These are phyloP conservation scores for Taiwanofungus camphoratus DNA, from an alignment of 1,284 basidiomycete species.

Conservation along the genomic window DNA sequence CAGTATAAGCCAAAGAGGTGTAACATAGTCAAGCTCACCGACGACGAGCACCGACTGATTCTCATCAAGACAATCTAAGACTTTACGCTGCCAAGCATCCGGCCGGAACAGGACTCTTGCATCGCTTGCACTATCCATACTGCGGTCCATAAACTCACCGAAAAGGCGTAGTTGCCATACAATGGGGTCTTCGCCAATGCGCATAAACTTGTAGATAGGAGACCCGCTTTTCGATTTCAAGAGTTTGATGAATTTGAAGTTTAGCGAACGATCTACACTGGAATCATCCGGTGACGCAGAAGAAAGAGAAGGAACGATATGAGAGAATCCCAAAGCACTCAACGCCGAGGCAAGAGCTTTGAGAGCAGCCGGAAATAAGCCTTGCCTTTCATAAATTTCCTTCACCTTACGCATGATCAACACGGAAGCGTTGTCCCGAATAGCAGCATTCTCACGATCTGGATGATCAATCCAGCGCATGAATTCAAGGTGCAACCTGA, in stretches of 20 bases:
- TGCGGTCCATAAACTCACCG: conserved; percentile 67
- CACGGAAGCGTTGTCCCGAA: conserved; percentile 41
- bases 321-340: conserved; percentile 39
- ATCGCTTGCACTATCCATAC: conserved; percentile 57
- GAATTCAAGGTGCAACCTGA: conserved; percentile 46
- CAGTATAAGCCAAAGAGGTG: background rate
- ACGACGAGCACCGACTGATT: conserved; percentile 59
- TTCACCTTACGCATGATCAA: conserved; percentile 41
- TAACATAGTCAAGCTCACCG: conserved; percentile 34
- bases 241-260: conserved; percentile 55
- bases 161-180: conserved; percentile 65
- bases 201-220: conserved; percentile 47
- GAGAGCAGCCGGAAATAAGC: conserved; percentile 33
- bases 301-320: conserved; percentile 5
- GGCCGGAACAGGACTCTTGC: conserved; percentile 56
- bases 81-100: conserved; percentile 65
- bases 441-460: conserved; percentile 27
- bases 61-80: conserved; percentile 57
- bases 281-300: background rate
- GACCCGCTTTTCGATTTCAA: conserved; percentile 38
- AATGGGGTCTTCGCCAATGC: conserved; percentile 47
- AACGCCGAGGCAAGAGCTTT: conserved; percentile 37
- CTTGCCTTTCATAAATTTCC: conserved; percentile 34
- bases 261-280: conserved; percentile 33
- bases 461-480: conserved; percentile 45